phyloP scores from a whole-genome alignment of 352 stramenopile species.

The Poterioochromonas sp. region DNA sequence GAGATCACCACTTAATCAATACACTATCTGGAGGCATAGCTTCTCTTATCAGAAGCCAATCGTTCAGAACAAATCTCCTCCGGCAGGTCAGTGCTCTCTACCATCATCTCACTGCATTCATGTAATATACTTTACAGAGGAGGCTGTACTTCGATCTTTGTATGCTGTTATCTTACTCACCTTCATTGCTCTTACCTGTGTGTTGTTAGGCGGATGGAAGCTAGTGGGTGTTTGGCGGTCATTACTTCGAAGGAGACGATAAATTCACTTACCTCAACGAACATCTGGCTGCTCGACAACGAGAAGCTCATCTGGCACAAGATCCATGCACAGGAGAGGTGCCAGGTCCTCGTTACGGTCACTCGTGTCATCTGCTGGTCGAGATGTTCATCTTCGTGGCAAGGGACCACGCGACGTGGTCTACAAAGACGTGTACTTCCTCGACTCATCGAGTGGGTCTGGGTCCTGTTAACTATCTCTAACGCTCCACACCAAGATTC shows the following conservation, averaged over 20 bases:
- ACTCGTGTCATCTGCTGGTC: slow-evolving; percentile 63
- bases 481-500: slow-evolving; percentile 59
- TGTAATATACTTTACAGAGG: slow-evolving; percentile 6
- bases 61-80: slow-evolving; percentile 23
- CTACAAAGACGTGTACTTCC: slow-evolving; percentile 73
- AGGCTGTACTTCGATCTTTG: background rate
- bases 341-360: slow-evolving; percentile 66
- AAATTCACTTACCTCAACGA: slow-evolving; percentile 78
- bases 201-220: slow-evolving; percentile 56
- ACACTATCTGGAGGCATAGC: background rate
- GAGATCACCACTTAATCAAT: slow-evolving; percentile 5
- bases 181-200: background rate
- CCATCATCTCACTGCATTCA: background rate
- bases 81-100: no score
- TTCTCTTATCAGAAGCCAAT: slow-evolving; percentile 26
- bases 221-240: slow-evolving; percentile 72
- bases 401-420: slow-evolving; percentile 57
- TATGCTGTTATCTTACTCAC: background rate
- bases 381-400: slow-evolving; percentile 75
- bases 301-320: slow-evolving; percentile 61
- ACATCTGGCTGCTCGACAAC: slow-evolving; percentile 68
- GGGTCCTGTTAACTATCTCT: slow-evolving; percentile 69
- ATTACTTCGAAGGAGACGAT: slow-evolving; percentile 69
- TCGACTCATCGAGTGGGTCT: slow-evolving; percentile 63
- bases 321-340: slow-evolving; percentile 53